Evolutionary conservation across 352 stramenopile species (phyloP).

Genomic region (Globisporangium recalcitrans): DNA sequence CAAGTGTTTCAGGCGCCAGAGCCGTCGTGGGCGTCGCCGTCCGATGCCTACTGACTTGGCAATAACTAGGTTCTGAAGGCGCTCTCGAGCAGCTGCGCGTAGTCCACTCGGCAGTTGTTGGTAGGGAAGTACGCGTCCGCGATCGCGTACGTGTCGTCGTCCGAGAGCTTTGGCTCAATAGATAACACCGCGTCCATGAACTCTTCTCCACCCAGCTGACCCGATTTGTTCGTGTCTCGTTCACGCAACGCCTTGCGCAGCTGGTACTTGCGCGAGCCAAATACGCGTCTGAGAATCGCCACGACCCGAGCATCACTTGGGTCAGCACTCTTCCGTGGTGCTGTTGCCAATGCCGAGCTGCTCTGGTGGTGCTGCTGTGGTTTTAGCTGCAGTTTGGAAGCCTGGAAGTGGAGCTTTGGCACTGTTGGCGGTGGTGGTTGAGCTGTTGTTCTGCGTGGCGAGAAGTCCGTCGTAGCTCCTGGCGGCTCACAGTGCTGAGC

Average conservation of each 20-base stretch:
- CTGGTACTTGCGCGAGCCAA: conserved; percentile 61
- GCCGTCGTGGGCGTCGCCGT: conserved; percentile 52
- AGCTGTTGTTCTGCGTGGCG: neutral
- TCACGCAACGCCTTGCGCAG: conserved; percentile 63
- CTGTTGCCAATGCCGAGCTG: neutral
- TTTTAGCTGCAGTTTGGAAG: conserved; percentile 2
- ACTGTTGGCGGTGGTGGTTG: neutral
- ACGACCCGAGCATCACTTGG: conserved; percentile 28
- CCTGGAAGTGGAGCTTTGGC: neutral
- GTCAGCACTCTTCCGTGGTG: neutral
- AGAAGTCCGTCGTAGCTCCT: neutral
- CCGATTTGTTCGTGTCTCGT: conserved; percentile 47
- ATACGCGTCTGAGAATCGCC: conserved; percentile 44
- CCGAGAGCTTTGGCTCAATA: conserved; percentile 50
- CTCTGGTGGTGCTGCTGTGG: neutral
- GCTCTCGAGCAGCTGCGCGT: conserved; percentile 55
- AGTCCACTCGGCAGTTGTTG: conserved; percentile 67
- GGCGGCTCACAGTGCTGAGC: conserved; percentile 14
- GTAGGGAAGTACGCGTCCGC: conserved; percentile 70
- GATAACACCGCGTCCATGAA: conserved; percentile 72
- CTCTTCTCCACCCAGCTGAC: conserved; percentile 53
- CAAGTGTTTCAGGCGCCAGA: conserved; percentile 56
- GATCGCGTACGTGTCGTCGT: conserved; percentile 72
- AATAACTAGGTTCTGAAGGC: conserved; percentile 40
- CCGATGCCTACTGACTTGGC: conserved; percentile 30